Evolutionary conservation across 2,329 filamentous ascomycete genomes (phyloP).

Genomic region (Cladosporium oxysporum): DNA sequence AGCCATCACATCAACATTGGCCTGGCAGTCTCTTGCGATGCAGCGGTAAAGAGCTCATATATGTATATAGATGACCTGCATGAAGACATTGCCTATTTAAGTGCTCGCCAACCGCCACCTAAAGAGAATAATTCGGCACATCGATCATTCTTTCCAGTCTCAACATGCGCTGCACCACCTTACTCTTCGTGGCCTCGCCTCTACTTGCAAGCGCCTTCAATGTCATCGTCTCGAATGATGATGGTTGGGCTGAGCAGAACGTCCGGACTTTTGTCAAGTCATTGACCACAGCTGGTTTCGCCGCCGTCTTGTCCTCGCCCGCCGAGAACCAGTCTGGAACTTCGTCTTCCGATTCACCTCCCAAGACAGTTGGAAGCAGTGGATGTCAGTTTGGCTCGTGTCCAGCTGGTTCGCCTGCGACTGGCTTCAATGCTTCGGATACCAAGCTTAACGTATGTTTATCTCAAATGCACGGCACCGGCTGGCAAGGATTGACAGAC

Average conservation of each 20-base stretch:
- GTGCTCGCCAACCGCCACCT: neutral
- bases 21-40: neutral
- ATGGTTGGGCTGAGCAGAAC: slow-evolving; percentile 73
- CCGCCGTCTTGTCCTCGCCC: slow-evolving; percentile 65
- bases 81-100: neutral
- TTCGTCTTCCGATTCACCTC: slow-evolving; percentile 38
- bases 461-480: neutral
- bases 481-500: neutral
- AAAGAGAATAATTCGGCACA: neutral
- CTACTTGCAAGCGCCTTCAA: slow-evolving; percentile 37
- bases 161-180: slow-evolving; percentile 11
- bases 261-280: slow-evolving; percentile 61
- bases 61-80: neutral
- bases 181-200: neutral
- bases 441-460: slow-evolving; percentile 51
- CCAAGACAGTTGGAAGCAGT: slow-evolving; percentile 22
- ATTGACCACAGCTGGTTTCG: slow-evolving; percentile 57
- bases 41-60: neutral
- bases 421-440: slow-evolving; percentile 58
- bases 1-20: neutral
- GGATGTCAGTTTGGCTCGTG: slow-evolving; percentile 65
- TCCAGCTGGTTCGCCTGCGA: slow-evolving; percentile 55
- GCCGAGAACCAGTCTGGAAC: slow-evolving; percentile 67
- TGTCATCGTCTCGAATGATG: slow-evolving; percentile 68
- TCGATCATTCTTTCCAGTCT: neutral